Base-by-base conservation (phyloP, 2,329 filamentous ascomycete genomes). In the Didymella pomorum region DNA sequence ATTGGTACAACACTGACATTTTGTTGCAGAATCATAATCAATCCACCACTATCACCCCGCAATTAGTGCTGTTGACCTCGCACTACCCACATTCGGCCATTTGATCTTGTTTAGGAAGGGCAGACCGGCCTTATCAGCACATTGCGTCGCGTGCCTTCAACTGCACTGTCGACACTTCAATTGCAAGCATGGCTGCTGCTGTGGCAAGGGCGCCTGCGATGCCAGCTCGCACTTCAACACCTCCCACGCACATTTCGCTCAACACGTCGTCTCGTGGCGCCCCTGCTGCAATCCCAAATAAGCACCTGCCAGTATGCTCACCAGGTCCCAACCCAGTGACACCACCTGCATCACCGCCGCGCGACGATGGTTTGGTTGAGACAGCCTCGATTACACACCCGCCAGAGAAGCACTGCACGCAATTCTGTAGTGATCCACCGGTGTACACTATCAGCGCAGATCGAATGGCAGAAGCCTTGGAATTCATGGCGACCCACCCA, bases 271-370 rank as follows among this genome's bases (percentile, higher is more conserved):
- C 82, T 49, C 79, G 83, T 67, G 83, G 82, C 45, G 82, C 84
- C 7, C 85, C 86, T 18, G 80, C 90, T 7, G 82, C 95, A 23
- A 70, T 83, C 2, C 92, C 93, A 10, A 97, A 96, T 79, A 96
- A 95, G 78, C 92, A 97, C 78, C 83, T 97, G 23, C 93, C 93
- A n/a, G 81, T 89, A 67, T 97, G 92, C 78, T 90, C 92, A n/a
- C 87, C 93, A 1, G 93, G 93, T 1, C 89, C 91, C 2, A 73
- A 76, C 16, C 62, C 86, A 80, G 64, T 82, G 44, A 81, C 80
- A 26, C 81, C 82, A 14, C 82, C 82, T 31, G 76, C 77, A 8
- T 92, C 91, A 23, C 90, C 87, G 3, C 83, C 83, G 1, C 75
- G 87, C 14, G 84, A 84, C 50, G 82, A 85, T 56, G 79, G 83